Percentiles rank a stretch among this genome's conserved stretches.
Conservation (phyloP, 176 grass and related monocot genomes). For the Avena sativa region DNA sequence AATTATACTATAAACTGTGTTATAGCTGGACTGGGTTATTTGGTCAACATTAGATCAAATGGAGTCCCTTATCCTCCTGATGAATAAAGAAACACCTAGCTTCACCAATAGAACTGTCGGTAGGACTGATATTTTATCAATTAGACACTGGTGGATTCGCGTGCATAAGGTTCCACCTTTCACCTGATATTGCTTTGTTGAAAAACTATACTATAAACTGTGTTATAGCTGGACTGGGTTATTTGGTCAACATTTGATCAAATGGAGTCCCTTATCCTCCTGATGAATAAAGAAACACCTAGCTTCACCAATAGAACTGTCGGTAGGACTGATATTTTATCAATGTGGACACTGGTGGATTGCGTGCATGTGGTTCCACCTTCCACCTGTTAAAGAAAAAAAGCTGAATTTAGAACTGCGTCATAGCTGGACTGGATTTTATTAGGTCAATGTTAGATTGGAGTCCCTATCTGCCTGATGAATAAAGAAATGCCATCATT, state of each 20-base stretch:
- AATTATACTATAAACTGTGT: not conserved
- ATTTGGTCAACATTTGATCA: conserved; percentile 8
- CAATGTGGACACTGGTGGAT: not conserved
- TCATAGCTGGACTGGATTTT: conserved; percentile 15
- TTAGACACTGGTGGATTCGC: conserved; percentile 9
- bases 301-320: conserved; percentile 4
- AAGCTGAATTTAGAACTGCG: conserved; percentile 10
- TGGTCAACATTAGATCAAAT: conserved; percentile 19
- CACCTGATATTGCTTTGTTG: conserved; percentile 1
- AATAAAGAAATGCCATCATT: conserved; percentile 1
- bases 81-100: conserved; percentile 30
- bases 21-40: conserved; percentile 23
- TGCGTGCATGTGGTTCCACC: not conserved
- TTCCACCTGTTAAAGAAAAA: not conserved
- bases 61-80: not conserved
- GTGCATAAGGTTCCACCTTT: not conserved
- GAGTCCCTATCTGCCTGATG: conserved; percentile 6
- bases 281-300: conserved; percentile 35
- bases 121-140: not conserved
- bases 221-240: conserved; percentile 17
- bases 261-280: conserved; percentile 7
- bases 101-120: not conserved
- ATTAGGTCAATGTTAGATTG: conserved; percentile 20
- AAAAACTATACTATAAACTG: conserved; percentile 9
- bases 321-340: not conserved